Percentiles rank a stretch among this genome's conserved stretches.
phyloP scores from a whole-genome alignment of 352 stramenopile genomes.

The Phytophthora melonis region DNA sequence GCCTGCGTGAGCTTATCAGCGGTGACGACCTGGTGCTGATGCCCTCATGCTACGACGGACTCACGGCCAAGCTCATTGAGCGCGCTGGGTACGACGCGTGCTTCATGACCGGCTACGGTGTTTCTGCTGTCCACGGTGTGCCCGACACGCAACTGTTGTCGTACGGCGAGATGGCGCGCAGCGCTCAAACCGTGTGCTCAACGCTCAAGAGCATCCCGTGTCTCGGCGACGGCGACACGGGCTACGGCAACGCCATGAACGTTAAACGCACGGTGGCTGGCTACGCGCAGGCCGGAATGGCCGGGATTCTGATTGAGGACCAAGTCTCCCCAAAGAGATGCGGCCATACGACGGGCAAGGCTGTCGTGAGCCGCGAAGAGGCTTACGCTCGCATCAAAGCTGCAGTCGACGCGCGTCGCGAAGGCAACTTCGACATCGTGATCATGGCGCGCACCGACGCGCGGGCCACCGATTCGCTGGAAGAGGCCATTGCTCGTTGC shows the following conservation, averaged over 20 bases:
- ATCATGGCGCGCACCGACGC: slow-evolving; percentile 96
- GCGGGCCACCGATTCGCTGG: slow-evolving; percentile 86
- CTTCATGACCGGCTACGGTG: slow-evolving; percentile 95
- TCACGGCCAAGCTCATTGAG: slow-evolving; percentile 91
- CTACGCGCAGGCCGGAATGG: slow-evolving; percentile 92
- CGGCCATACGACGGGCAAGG: slow-evolving; percentile 93
- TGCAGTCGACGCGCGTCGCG: slow-evolving; percentile 91
- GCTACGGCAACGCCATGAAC: slow-evolving; percentile 95
- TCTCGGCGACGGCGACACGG: slow-evolving; percentile 91
- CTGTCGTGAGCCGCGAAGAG: slow-evolving; percentile 89
- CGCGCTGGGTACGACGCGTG: slow-evolving; percentile 88
- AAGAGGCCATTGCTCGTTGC: slow-evolving; percentile 89
- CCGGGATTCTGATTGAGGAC: slow-evolving; percentile 95
- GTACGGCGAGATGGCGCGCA: slow-evolving; percentile 67
- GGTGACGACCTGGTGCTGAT: slow-evolving; percentile 78
- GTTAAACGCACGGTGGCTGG: slow-evolving; percentile 92
- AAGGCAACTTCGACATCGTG: slow-evolving; percentile 91
- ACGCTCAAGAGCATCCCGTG: slow-evolving; percentile 51
- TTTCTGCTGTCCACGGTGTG: slow-evolving; percentile 87
- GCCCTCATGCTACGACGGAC: slow-evolving; percentile 93
- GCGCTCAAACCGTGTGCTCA: slow-evolving; percentile 56
- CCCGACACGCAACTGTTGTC: slow-evolving; percentile 90
- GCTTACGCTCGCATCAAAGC: slow-evolving; percentile 89
- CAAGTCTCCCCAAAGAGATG: slow-evolving; percentile 95
- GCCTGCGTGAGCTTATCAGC: slow-evolving; percentile 56